Evolutionary conservation across 306 rosid species (phyloP), one percentile per base, ranked within the genome.

Genomic region (Medicago ruthenica): DNA sequence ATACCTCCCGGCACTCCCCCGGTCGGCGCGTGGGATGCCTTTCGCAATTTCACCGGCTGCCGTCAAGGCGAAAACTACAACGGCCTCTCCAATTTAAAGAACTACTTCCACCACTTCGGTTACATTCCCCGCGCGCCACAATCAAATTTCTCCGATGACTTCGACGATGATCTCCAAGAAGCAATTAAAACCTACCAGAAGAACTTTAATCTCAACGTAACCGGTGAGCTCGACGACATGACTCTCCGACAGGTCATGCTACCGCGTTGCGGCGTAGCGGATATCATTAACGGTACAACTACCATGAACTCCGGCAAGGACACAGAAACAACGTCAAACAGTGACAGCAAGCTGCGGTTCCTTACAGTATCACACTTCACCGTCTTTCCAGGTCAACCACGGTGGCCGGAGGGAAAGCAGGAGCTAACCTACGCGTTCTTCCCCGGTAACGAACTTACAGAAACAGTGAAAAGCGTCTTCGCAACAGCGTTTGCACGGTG

Each of bases 181-280:
- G 97, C 97, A 12, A n/a, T 93, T 2, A 75, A 53, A 0, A 75
- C 86, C 0, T 94, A 90, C 85, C 98, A 94, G 75, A 87, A 80
- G 76, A 94, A 94, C 47, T 94, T 94, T 88, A 94, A 94, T 55
- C 90, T 92, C 76, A 90, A 92, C 58, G 80, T 83, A 69, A 87
- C 97, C 10, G 97, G 97, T 22, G 74, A 85, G 14, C 92, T 92
- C 7, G 96, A 94, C 67, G 67, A 50, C 0, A 24, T 14, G 34
- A 94, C 97, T 8, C 66, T 92, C 5, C 13, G 50, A 0, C 88
- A 86, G 67, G 77, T 94, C 8, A 77, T 83, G 1, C 75, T 21
- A 0, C 93, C 97, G 0, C 83, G 97, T 1, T 94, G 97, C 44
- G 96, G 97, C 18, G 88, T 92, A 7, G 78, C 95, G 0, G 97